Base-by-base conservation (phyloP, 1,139 yeast genomes). In the Magnusiomyces clavatus region DNA sequence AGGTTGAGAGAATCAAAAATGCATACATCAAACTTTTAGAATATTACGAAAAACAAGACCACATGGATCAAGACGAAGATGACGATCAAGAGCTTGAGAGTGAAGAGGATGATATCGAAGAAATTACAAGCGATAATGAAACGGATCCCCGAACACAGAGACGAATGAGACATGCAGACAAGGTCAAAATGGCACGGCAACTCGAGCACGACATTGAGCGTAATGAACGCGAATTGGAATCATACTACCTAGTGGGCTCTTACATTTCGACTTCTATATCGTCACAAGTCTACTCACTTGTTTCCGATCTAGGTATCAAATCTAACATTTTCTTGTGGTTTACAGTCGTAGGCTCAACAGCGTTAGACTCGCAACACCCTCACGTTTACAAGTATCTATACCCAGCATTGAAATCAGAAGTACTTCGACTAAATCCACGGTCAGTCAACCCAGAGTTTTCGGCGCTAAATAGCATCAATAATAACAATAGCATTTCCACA, bases 341-440 rank as follows among this genome's bases (percentile, higher is more conserved):
- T 6, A 79, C 96, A 0, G 83, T 92, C 2, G 78, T 92, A 10
- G 98, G 98, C 0, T 82, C 95, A 1, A 83, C 95, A 0, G 84
- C 97, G 0, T 69, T 89, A 41, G 94, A 87, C 59, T 75, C 77
- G 29, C 80, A 80, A 56, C 82, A 83, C 60, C 92, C 96, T 2
- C 85, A 82, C 54, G 82, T 89, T 0, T 90, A 89, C 66, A 80
- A 82, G 53, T 73, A 79, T 48, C 69, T 88, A 51, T 82, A 81
- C 57, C 95, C 95, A 1, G 72, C 89, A 6, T 71, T 86, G 57
- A 81, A 80, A 58, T 95, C 88, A 55, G 99, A 94, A 68, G 96
- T 89, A 14, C 74, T 77, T 44, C 78, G 98, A 62, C 70, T 90
- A 57, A 73, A 73, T 49, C 78, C 80, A 4, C 48, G 48, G 35